These are phyloP conservation scores for Kandelia obovata DNA, from an alignment of 345 rosid species.

Conservation along the genomic window DNA sequence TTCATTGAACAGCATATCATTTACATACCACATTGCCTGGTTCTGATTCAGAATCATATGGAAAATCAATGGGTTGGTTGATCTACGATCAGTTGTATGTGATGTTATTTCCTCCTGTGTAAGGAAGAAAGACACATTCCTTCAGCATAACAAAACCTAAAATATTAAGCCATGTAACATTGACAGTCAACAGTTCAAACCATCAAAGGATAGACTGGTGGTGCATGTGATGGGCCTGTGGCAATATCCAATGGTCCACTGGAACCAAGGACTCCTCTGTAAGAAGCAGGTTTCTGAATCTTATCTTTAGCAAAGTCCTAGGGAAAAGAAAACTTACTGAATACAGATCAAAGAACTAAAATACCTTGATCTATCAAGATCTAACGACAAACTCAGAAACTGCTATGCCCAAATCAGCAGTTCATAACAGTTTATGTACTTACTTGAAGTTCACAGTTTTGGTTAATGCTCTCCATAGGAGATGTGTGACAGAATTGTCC, in stretches of 20 bases:
- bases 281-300: conserved; percentile 24
- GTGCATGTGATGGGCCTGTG: conserved; percentile 34
- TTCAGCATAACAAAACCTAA: conserved; percentile 2
- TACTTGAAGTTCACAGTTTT: conserved; percentile 33
- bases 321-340: conserved; percentile 23
- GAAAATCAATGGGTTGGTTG: conserved; percentile 88
- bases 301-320: conserved; percentile 36
- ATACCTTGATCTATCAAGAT: conserved; percentile 4
- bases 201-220: conserved; percentile 34
- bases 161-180: background rate
- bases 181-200: conserved; percentile 27
- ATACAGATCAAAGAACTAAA: conserved; percentile 16
- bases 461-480: conserved; percentile 28
- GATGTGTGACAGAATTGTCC: conserved; percentile 34
- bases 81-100: conserved; percentile 40
- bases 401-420: conserved; percentile 34
- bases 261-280: conserved; percentile 28
- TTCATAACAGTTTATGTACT: conserved; percentile 31
- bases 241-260: conserved; percentile 26
- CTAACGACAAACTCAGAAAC: conserved; percentile 40
- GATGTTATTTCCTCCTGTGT: conserved; percentile 47
- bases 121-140: conserved; percentile 15
- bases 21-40: conserved; percentile 56
- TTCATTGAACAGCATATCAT: background rate
- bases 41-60: conserved; percentile 60